Conservation (phyloP, 768 basidiomycete genomes). For the Boletus vermiculosoides region DNA sequence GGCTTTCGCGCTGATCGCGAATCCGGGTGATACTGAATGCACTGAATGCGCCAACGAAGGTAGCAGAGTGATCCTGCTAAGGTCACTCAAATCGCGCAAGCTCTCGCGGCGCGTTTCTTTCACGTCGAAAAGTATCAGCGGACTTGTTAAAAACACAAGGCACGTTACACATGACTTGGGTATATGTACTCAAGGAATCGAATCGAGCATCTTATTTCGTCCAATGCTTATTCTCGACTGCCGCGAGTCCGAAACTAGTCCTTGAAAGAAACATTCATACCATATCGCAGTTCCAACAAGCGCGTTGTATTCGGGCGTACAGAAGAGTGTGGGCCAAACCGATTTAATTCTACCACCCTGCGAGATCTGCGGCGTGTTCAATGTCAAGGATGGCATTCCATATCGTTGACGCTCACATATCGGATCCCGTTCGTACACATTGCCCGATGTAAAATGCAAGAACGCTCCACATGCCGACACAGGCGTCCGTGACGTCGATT, state of each 20-base stretch:
- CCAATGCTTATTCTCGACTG: neutral
- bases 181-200: neutral
- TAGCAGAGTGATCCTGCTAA: neutral
- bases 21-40: neutral
- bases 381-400: neutral
- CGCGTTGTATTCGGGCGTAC: neutral
- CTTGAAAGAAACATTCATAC: neutral
- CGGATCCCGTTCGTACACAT: neutral
- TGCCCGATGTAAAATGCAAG: neutral
- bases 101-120: neutral
- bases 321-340: neutral
- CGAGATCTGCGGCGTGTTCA: neutral
- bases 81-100: neutral
- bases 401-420: slow-evolving; percentile 5
- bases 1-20: neutral
- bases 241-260: neutral
- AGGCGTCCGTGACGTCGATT: too few species aligned
- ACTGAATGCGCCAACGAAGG: too few species aligned
- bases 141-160: neutral
- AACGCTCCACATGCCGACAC: too few species aligned
- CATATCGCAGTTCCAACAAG: neutral
- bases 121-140: too few species aligned
- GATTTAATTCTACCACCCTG: neutral
- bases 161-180: too few species aligned
- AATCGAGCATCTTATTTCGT: neutral